Base-by-base conservation (phyloP, 495 filamentous ascomycete species). In the Entonaema liquescens region DNA sequence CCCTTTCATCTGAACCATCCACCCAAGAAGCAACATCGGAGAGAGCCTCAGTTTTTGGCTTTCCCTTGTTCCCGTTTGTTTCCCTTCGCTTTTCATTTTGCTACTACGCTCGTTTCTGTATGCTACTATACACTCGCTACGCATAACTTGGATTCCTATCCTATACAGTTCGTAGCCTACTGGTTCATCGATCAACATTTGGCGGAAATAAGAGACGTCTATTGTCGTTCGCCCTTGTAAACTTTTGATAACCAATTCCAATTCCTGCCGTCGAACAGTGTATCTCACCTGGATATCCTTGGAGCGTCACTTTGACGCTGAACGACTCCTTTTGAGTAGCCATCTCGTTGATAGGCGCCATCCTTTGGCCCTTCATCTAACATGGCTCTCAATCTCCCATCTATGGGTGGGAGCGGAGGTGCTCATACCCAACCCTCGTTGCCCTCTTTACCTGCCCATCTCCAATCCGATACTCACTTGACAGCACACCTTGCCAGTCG, bases 401-500 rank as follows among this genome's bases (percentile, higher is more conserved):
- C 76, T 38, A 70, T 77, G 70, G 72, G 80, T 44, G 82, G 79
- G 55, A 80, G 80, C 74, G 84, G 83, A 78, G 85, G 88, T 74
- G 88, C 92, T 68, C 92, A 97, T 78, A 90, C 91, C n/a, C 93
- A 97, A 78, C 86, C 93, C 36, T 97, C 95, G 33, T 84, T 99
- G 44, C 92, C 94, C 31, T 89, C 93, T 28, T 82, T 99, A 59
- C 95, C 95, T 33, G 85, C 90, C 35, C 95, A 99, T 85, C 85
- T 94, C 31, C 95, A 98, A 82, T 97, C 94, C 60, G 95, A 98
- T 80, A 98, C 95, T 44, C 93, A 97, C 77, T 83, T 98, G 69
- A 99, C 95, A 2, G 93, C 94, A 31, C 95, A 99, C 80, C 86
- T 99, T 26, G 95, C 95, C 59, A 97, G 94, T 79, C 92, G 95